phyloP scores from a whole-genome alignment of 2,329 filamentous ascomycete species.

The Xylaria sp. region DNA sequence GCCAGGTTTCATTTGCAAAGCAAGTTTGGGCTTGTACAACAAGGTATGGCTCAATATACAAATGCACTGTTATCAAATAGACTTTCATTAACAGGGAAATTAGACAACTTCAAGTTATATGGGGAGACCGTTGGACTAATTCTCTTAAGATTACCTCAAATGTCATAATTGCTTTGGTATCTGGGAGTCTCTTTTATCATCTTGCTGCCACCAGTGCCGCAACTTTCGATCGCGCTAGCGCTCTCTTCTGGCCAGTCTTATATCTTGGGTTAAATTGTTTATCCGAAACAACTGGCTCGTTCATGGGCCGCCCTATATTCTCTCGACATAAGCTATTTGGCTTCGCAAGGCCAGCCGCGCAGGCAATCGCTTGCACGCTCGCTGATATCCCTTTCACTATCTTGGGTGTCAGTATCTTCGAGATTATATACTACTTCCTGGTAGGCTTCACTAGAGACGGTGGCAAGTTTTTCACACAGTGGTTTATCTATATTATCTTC shows the following conservation, averaged over 20 bases:
- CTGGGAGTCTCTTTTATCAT: conserved; percentile 50
- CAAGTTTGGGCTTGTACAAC: conserved; percentile 22
- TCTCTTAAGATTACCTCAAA: conserved; percentile 37
- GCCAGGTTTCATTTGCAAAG: conserved; percentile 12
- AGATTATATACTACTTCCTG: conserved; percentile 72
- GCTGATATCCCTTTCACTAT: conserved; percentile 66
- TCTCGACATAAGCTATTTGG: conserved; percentile 75
- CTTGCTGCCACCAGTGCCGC: conserved; percentile 55
- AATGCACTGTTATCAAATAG: background rate
- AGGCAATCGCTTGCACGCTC: conserved; percentile 55
- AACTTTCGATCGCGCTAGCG: conserved; percentile 69
- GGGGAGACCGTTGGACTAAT: conserved; percentile 47
- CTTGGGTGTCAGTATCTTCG: conserved; percentile 68
- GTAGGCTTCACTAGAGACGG: conserved; percentile 64
- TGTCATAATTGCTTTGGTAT: conserved; percentile 51
- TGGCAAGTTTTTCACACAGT: conserved; percentile 67
- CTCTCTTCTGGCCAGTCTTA: conserved; percentile 70
- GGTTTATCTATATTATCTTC: conserved; percentile 23
- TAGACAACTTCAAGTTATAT: conserved; percentile 49
- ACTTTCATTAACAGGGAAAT: background rate
- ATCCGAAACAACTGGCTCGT: conserved; percentile 70
- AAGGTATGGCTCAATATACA: conserved; percentile 8
- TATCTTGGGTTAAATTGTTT: conserved; percentile 72
- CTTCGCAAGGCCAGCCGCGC: conserved; percentile 60
- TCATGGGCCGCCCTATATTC: conserved; percentile 71